Percentiles rank a stretch among this genome's conserved stretches.
Conservation (phyloP, 139 green algal genomes). For the Desmodesmus armatus region DNA sequence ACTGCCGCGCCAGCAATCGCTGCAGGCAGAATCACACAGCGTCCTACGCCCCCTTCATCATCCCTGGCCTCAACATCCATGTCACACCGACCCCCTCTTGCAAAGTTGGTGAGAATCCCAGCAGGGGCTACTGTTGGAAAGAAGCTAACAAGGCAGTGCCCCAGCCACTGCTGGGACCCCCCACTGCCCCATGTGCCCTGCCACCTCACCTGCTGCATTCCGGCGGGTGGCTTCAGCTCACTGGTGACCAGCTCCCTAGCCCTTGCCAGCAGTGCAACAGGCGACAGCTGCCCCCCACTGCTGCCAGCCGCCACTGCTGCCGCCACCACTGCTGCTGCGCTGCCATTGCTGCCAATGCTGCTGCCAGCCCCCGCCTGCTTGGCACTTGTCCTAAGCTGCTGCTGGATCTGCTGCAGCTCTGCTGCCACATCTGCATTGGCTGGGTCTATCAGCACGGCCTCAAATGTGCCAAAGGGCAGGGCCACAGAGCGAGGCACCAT, state of each 20-base stretch:
- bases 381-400: slow-evolving; percentile 31
- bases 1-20: too few species aligned
- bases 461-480: slow-evolving; percentile 91
- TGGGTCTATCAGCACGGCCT: slow-evolving; percentile 71
- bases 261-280: slow-evolving; percentile 37
- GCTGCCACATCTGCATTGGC: slow-evolving; percentile 60
- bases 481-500: slow-evolving; percentile 56
- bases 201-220: slow-evolving; percentile 35
- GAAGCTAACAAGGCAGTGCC: too few species aligned
- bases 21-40: too few species aligned
- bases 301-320: background rate
- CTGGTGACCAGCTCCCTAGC: slow-evolving; percentile 51
- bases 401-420: slow-evolving; percentile 46
- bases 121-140: too few species aligned
- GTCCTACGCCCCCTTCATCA: too few species aligned
- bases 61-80: too few species aligned
- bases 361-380: background rate
- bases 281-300: background rate
- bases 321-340: background rate
- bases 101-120: too few species aligned
- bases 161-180: too few species aligned
- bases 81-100: too few species aligned
- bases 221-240: slow-evolving; percentile 13
- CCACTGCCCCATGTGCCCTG: too few species aligned
- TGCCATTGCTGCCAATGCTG: background rate